phyloP scores from a whole-genome alignment of 768 basidiomycete genomes.

The Leccinum imitatum region DNA sequence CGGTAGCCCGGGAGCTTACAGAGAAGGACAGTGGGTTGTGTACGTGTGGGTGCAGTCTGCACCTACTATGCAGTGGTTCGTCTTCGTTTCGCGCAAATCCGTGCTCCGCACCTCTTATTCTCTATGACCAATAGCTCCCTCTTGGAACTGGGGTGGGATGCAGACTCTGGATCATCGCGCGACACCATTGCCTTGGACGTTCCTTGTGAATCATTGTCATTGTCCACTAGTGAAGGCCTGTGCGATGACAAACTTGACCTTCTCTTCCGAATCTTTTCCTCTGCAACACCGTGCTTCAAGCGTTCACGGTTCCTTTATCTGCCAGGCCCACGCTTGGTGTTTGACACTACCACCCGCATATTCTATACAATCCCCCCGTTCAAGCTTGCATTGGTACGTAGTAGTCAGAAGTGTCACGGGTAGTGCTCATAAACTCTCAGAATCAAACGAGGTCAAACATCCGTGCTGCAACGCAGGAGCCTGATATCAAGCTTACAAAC shows the following conservation, averaged over 20 bases:
- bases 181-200: background rate
- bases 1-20: background rate
- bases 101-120: background rate
- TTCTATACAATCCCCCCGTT: background rate
- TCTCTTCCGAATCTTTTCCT: too few species aligned
- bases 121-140: background rate
- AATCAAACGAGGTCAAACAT: background rate
- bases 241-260: too few species aligned
- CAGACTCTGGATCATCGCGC: background rate
- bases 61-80: background rate
- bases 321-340: background rate
- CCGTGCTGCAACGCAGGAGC: background rate
- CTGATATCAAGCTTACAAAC: too few species aligned
- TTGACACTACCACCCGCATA: background rate
- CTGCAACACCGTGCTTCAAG: too few species aligned
- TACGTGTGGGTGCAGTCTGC: background rate
- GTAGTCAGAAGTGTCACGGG: background rate
- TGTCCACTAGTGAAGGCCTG: background rate
- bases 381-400: background rate
- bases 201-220: background rate
- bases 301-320: background rate
- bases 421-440: background rate
- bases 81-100: background rate
- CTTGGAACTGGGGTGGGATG: background rate
- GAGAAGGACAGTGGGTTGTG: background rate